These are phyloP conservation scores for Phytophthora fragariaefolia DNA, from an alignment of 352 stramenopile species.

Conservation along the genomic window DNA sequence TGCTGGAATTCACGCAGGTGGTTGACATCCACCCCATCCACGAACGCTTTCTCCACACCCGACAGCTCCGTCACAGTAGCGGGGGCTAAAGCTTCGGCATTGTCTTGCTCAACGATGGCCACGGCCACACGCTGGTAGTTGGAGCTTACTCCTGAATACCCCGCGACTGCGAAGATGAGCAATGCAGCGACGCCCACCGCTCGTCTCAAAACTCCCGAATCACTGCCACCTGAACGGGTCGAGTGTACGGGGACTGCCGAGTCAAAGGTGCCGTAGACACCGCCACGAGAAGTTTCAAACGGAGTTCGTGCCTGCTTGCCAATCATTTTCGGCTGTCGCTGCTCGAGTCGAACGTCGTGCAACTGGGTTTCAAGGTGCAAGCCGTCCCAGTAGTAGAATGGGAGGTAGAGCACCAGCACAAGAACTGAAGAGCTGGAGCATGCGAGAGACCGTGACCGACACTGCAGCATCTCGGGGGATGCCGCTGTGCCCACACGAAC, in stretches of 20 bases:
- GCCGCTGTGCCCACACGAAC: not conserved
- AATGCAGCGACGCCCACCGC: slow-evolving; percentile 10
- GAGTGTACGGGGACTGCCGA: not conserved
- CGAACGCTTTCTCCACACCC: slow-evolving; percentile 27
- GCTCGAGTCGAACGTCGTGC: slow-evolving; percentile 6
- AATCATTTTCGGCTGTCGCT: slow-evolving; percentile 7
- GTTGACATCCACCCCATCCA: slow-evolving; percentile 27
- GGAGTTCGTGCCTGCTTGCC: slow-evolving; percentile 5
- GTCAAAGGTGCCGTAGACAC: slow-evolving; percentile 16
- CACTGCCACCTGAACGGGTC: not conserved
- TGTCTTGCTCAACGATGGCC: not conserved
- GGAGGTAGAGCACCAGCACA: slow-evolving; percentile 3
- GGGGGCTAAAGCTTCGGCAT: not conserved
- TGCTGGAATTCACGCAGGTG: slow-evolving; percentile 46
- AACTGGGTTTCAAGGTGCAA: slow-evolving; percentile 5
- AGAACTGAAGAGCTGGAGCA: slow-evolving; percentile 6
- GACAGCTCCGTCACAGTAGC: not conserved
- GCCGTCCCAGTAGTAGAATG: slow-evolving; percentile 24
- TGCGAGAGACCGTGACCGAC: slow-evolving; percentile 17
- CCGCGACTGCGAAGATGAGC: slow-evolving; percentile 22
- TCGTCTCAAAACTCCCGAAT: slow-evolving; percentile 5
- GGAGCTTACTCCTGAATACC: slow-evolving; percentile 6
- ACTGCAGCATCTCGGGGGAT: slow-evolving; percentile 7
- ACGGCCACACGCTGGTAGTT: slow-evolving; percentile 9
- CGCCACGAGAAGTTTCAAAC: slow-evolving; percentile 1